Percentiles rank a stretch among this genome's conserved stretches.
phyloP scores from a whole-genome alignment of 169 alveolate species.

The Cystoisospora suis region DNA sequence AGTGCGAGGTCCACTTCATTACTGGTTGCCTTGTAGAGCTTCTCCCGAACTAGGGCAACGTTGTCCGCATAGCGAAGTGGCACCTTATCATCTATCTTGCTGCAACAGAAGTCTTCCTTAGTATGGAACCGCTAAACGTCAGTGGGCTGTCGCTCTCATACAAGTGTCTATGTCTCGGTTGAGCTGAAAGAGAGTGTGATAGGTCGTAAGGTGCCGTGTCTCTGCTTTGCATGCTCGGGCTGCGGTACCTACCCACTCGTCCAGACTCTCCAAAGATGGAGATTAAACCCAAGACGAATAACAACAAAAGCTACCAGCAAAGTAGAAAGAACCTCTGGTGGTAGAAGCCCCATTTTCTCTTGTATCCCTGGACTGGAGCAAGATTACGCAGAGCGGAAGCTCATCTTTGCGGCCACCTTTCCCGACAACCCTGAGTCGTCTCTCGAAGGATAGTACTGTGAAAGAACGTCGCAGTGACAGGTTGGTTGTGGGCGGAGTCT shows the following conservation, averaged over 20 bases:
- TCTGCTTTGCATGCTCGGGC: neutral
- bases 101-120: neutral
- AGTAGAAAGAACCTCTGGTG: conserved; percentile 14
- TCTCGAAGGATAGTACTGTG: neutral
- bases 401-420: too few relatives aligned
- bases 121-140: neutral
- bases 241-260: neutral
- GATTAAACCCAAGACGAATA: neutral
- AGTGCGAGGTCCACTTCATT: too few relatives aligned
- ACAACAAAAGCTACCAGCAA: neutral
- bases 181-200: too few relatives aligned
- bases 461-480: neutral
- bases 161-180: neutral
- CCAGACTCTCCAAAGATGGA: conserved; percentile 29
- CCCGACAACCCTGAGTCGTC: neutral
- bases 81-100: neutral
- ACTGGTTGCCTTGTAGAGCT: too few relatives aligned
- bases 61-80: neutral
- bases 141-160: neutral
- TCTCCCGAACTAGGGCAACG: too few relatives aligned
- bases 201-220: neutral
- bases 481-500: neutral
- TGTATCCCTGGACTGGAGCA: neutral
- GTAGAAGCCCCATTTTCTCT: neutral
- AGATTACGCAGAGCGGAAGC: neutral